Base-by-base conservation (phyloP, 2,329 filamentous ascomycete species). In the Colletotrichum lupini region DNA sequence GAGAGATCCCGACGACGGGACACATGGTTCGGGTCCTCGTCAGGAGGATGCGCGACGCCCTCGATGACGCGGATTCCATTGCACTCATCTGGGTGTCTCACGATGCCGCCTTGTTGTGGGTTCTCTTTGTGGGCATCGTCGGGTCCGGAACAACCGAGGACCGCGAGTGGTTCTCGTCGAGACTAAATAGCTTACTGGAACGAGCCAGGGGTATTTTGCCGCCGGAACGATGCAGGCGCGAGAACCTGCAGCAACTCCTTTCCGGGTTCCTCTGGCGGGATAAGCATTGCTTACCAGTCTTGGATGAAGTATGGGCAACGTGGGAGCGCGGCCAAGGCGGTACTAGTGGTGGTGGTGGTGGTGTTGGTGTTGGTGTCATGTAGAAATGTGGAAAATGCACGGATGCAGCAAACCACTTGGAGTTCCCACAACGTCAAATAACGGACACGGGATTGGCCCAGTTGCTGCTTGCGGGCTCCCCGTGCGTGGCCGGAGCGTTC, bases 281-380 rank as follows among this genome's bases (percentile, higher is more conserved):
- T 30, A 55, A 93, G 57, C 35, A 60, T 5, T 75, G 74, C 26
- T 35, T 61, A 26, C 58, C 68, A 46, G 68, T 58, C 24, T 65
- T 75, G 19, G 68, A 75, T 19, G 65, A 74, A 12, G 16, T 55
- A 16, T 73, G 70, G 71, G 55, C 24, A 3, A 14, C 14, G 42
- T 67, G 62, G 68, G 57, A 71, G 11, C 60, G 69, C 22, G 37
- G 37, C 8, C 42, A 49, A 49, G 42, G 42, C 42, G 42, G 42
- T 49, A n/a, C 12, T 42, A 2, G 42, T 46, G 37, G 42, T 46
- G 37, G 42, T 46, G 42, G 7, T 46, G 42, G 35, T 14, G 37
- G 42, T 46, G 42, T 1, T 49, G 19, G 42, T 49, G 42, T 49
- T 49, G 42, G 19, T 49, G 37, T 58, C 30, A 68, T 58, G 37